A percentile compares a stretch with the other conserved stretches of the same genome.
These are phyloP conservation scores for Trametes cinnabarina DNA, from an alignment of 768 basidiomycete genomes.

Conservation along the genomic window DNA sequence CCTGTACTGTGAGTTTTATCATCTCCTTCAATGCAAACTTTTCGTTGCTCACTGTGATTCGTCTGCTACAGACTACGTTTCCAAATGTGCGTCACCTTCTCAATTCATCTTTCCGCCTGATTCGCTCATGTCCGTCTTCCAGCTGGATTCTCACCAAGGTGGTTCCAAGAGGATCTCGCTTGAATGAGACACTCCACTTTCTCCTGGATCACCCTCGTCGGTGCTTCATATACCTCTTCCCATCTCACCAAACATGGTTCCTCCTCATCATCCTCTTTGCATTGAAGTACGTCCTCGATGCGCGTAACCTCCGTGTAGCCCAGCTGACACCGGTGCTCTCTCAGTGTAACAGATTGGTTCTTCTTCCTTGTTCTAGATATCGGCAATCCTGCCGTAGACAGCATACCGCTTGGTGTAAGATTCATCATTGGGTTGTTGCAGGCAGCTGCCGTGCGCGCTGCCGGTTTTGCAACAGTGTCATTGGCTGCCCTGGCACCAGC, in stretches of 20 bases:
- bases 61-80: constrained; percentile 57
- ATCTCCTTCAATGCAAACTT: neutral
- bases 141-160: constrained; percentile 76
- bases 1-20: constrained; percentile 78
- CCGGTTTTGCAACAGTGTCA: constrained; percentile 81
- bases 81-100: constrained; percentile 11
- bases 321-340: neutral
- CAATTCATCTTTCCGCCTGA: neutral
- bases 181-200: constrained; percentile 82
- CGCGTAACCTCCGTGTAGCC: neutral
- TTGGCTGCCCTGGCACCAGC: constrained; percentile 80
- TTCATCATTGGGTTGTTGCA: constrained; percentile 78
- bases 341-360: constrained; percentile 81
- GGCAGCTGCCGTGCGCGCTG: constrained; percentile 76
- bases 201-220: constrained; percentile 92
- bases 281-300: constrained; percentile 57
- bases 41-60: neutral
- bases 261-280: constrained; percentile 64
- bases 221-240: constrained; percentile 89
- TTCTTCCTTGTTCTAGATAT: constrained; percentile 89
- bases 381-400: constrained; percentile 64
- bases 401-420: constrained; percentile 68
- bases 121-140: neutral
- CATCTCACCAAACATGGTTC: constrained; percentile 93
- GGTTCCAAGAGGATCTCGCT: constrained; percentile 54